Evolutionary conservation across 768 basidiomycete species (phyloP).

Genomic region (Collybia nuda): DNA sequence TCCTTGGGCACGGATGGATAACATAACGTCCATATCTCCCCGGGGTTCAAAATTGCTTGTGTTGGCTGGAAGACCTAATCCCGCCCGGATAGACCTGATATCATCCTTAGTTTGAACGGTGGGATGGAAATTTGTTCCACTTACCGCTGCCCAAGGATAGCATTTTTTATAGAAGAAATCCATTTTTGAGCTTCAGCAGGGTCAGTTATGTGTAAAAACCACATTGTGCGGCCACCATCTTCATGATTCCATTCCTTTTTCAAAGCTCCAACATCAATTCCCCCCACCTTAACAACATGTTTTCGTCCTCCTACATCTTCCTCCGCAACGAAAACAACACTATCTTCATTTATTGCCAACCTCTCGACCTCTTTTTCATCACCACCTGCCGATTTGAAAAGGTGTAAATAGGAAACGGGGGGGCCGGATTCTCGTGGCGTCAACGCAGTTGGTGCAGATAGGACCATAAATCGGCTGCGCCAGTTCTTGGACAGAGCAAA

Average conservation of each 20-base stretch:
- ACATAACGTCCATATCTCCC: constrained; percentile 83
- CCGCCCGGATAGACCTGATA: constrained; percentile 67
- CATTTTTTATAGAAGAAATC: constrained; percentile 73
- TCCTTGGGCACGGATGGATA: constrained; percentile 75
- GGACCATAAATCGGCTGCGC: constrained; percentile 63
- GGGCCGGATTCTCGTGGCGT: constrained; percentile 35
- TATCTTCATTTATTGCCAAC: constrained; percentile 74
- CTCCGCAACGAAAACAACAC: constrained; percentile 74
- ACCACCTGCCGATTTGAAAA: constrained; percentile 62
- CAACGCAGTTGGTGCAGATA: constrained; percentile 46
- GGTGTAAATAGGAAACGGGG: constrained; percentile 60
- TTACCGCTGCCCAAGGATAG: constrained; percentile 71
- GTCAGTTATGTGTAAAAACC: constrained; percentile 70
- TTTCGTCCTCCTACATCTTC: constrained; percentile 45
- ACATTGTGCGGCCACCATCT: constrained; percentile 57
- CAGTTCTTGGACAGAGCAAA: constrained; percentile 74
- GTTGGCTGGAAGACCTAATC: constrained; percentile 49
- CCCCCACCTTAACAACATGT: constrained; percentile 68
- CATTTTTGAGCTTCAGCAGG: constrained; percentile 66
- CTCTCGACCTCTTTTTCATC: constrained; percentile 75
- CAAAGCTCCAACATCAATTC: constrained; percentile 53
- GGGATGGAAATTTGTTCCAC: constrained; percentile 3
- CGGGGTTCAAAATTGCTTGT: constrained; percentile 57
- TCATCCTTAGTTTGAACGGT: constrained; percentile 1
- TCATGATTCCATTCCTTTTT: constrained; percentile 43